A percentile compares a stretch with the other conserved stretches of the same genome.
Conservation (phyloP, 345 rosid genomes). For the Cardamine resedifolia region DNA sequence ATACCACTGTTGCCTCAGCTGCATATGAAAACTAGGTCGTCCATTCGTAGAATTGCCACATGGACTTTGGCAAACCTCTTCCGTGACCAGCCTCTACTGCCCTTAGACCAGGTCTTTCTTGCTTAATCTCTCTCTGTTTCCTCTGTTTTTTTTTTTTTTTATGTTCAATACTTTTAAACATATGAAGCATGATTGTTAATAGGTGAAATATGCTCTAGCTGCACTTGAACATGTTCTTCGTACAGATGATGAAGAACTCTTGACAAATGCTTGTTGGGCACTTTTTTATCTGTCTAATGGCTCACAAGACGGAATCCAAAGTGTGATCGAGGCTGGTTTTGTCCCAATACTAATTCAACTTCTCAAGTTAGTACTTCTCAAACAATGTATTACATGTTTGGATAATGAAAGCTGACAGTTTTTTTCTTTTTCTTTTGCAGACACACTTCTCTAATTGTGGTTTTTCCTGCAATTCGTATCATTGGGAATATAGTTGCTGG, state of each 20-base stretch:
- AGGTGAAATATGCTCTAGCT: background rate
- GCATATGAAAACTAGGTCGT: background rate
- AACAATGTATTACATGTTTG: background rate
- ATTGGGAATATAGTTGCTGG: background rate
- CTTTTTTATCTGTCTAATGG: background rate
- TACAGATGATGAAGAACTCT: background rate
- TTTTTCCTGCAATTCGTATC: background rate
- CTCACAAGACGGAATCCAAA: background rate
- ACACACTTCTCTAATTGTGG: background rate
- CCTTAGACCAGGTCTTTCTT: background rate
- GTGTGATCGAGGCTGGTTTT: background rate
- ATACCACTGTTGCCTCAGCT: background rate
- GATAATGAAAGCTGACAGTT: background rate
- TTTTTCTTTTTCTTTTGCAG: background rate
- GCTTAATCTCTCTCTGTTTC: constrained; percentile 2
- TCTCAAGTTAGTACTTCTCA: background rate
- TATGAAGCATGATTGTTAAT: background rate
- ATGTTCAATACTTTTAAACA: background rate
- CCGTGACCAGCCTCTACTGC: background rate
- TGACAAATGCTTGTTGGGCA: background rate
- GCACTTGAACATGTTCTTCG: background rate
- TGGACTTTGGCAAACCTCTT: background rate
- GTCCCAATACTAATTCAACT: background rate
- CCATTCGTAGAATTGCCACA: background rate
- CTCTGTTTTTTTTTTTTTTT: background rate